Base-by-base conservation (phyloP, 2,329 filamentous ascomycete species). In the Lecanosticta acicola region DNA sequence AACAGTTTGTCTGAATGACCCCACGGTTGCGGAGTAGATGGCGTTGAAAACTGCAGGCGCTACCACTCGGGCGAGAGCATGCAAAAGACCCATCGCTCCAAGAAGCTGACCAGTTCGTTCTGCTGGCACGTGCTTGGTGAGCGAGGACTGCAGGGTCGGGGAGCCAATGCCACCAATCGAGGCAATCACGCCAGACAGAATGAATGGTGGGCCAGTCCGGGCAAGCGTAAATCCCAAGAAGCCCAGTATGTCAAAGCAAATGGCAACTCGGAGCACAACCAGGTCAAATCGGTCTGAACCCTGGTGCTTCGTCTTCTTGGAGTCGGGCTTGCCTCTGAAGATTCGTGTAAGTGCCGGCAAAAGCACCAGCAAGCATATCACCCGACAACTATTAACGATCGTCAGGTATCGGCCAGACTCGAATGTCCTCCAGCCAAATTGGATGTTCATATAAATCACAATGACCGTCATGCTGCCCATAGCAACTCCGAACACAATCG, bases 121-220 rank as follows among this genome's bases (percentile, higher is more conserved):
- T 0, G 81, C 75, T 0, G 90, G 87, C 0, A 97, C 84, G 65
- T 97, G 93, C 64, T 96, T 97, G 16, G 89, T 96, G 41, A 96
- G 71, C 0, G 85, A 79, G 1, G 86, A 84, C 61, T 94, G 88
- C 40, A 94, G 74, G 0, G 87, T 93, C 1, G 93, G 90, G 29
- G 84, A 84, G 0, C 85, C 90, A 37, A 97, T 82, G 1, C 90
- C 90, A 18, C 91, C 91, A 32, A 94, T 69, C 0, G 87, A 77
- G 1, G 87, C 84, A 14, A 90, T 58, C 36, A 87, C 72, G 39
- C 87, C 91, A 14, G 82, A 84, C 0, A 80, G 51, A 3, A 87
- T 76, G 65, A 96, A 93, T 0, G 86, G 54, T 0, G 71, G 67
- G 2, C 80, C 77, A 1, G 72, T 76, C 1, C 78, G 76, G 0